phyloP scores from a whole-genome alignment of 805 yeast species.

The Blastobotrys terrestris region DNA sequence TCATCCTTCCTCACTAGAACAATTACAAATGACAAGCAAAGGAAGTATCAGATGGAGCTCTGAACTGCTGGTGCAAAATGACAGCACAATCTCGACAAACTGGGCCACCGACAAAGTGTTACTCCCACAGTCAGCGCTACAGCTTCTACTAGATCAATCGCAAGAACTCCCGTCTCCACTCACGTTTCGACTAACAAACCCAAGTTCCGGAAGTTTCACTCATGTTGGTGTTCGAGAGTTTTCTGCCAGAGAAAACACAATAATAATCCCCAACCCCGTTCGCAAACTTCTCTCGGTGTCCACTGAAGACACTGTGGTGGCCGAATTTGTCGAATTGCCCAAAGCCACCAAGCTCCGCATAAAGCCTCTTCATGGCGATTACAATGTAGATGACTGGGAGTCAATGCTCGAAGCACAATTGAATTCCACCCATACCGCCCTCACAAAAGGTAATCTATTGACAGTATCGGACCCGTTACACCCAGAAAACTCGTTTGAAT shows the following conservation, averaged over 20 bases:
- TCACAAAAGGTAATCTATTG: slow-evolving; percentile 38
- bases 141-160: slow-evolving; percentile 24
- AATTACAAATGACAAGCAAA: background rate
- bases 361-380: slow-evolving; percentile 30
- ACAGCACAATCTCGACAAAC: background rate
- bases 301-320: slow-evolving; percentile 12
- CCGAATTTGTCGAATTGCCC: slow-evolving; percentile 35
- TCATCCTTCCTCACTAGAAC: too few species aligned
- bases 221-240: slow-evolving; percentile 46
- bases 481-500: slow-evolving; percentile 20
- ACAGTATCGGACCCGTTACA: slow-evolving; percentile 27
- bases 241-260: slow-evolving; percentile 35
- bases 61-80: background rate
- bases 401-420: slow-evolving; percentile 45
- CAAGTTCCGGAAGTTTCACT: slow-evolving; percentile 21
- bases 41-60: background rate
- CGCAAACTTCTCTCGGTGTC: slow-evolving; percentile 25
- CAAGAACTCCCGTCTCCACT: slow-evolving; percentile 33
- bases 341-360: slow-evolving; percentile 42
- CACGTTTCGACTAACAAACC: slow-evolving; percentile 29
- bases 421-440: slow-evolving; percentile 44
- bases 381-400: slow-evolving; percentile 42
- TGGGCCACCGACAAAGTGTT: slow-evolving; percentile 28
- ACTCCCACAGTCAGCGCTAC: slow-evolving; percentile 30
- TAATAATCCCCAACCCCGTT: slow-evolving; percentile 36